These are phyloP conservation scores for Loxodes magnus DNA, from an alignment of 73 alveolate species.

Conservation along the genomic window DNA sequence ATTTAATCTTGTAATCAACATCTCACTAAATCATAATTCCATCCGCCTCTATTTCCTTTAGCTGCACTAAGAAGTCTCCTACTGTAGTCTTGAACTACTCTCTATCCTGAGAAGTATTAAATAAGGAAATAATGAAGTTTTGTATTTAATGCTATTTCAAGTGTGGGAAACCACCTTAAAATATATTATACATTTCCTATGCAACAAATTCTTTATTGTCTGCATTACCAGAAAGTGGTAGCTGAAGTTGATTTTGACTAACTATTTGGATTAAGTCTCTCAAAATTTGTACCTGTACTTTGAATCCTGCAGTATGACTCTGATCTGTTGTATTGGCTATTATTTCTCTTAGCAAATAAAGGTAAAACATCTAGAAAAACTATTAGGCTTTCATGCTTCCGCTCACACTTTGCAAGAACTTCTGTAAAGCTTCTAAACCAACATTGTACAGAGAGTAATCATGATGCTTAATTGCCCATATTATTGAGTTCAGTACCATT, in stretches of 20 bases:
- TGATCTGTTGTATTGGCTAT: conserved; percentile 37
- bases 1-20: no score
- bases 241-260: conserved; percentile 23
- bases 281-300: conserved; percentile 25
- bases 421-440: conserved; percentile 77
- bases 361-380: conserved; percentile 31
- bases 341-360: conserved; percentile 25
- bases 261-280: conserved; percentile 22
- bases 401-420: conserved; percentile 43
- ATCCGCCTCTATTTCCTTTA: no score
- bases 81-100: no score
- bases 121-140: no score
- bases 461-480: conserved; percentile 92
- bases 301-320: conserved; percentile 40
- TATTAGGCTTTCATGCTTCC: conserved; percentile 27
- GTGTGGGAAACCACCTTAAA: conserved; percentile 52
- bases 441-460: conserved; percentile 76
- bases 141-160: no score
- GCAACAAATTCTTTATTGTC: conserved; percentile 55
- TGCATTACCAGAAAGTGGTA: conserved; percentile 18
- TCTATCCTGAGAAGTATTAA: no score
- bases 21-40: no score
- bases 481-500: conserved; percentile 76
- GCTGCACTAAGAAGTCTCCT: no score
- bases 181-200: conserved; percentile 33